Evolutionary conservation across 345 rosid species (phyloP).

Genomic region (Citrus glauca): DNA sequence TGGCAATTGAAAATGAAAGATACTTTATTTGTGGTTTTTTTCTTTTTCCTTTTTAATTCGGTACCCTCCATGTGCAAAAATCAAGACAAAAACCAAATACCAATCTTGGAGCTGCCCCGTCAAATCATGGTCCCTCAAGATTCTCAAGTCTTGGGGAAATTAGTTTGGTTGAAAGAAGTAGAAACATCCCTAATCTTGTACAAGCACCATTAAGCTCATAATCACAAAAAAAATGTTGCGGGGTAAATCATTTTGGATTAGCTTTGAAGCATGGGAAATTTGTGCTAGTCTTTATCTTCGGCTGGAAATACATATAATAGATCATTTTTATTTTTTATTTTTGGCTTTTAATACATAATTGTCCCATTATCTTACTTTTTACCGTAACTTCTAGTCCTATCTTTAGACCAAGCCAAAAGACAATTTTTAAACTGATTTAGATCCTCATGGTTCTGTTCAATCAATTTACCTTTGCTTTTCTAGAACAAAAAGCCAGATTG

Average conservation of each 20-base stretch:
- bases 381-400: background rate
- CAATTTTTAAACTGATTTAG: background rate
- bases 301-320: background rate
- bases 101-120: background rate
- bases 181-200: background rate
- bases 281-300: background rate
- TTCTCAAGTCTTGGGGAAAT: background rate
- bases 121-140: background rate
- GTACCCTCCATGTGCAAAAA: background rate
- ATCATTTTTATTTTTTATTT: background rate
- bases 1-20: background rate
- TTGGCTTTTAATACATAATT: background rate
- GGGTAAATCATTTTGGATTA: background rate
- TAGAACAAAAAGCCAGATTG: background rate
- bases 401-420: background rate
- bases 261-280: background rate
- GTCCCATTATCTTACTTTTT: background rate
- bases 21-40: background rate
- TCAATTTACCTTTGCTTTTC: slow-evolving; percentile 5
- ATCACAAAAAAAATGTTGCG: background rate
- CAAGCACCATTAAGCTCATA: background rate
- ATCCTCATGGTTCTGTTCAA: background rate
- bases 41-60: background rate
- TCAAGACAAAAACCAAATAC: background rate
- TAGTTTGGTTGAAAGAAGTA: background rate